A percentile compares a stretch with the other conserved stretches of the same genome.
These are phyloP conservation scores for Millerozyma miso DNA, from an alignment of 805 yeast genomes.

Conservation along the genomic window DNA sequence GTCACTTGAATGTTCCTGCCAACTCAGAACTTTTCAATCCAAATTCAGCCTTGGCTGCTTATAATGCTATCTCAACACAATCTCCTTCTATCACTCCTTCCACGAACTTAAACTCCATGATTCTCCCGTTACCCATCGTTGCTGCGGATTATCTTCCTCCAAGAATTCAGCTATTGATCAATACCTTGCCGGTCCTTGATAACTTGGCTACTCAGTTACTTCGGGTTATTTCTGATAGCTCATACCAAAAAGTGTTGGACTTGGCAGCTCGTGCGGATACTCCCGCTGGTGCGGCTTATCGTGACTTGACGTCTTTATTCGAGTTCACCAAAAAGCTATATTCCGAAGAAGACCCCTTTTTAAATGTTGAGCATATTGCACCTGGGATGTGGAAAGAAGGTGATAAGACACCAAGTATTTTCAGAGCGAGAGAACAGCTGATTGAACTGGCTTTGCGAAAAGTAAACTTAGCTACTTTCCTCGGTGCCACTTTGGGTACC, in stretches of 20 bases:
- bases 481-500: constrained; percentile 81
- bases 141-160: constrained; percentile 56
- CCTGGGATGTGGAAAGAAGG: constrained; percentile 69
- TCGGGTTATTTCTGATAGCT: constrained; percentile 65
- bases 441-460: constrained; percentile 68
- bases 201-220: constrained; percentile 78
- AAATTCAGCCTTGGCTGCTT: constrained; percentile 38
- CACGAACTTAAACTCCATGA: constrained; percentile 51
- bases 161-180: constrained; percentile 60
- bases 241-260: constrained; percentile 71
- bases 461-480: constrained; percentile 81
- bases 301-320: constrained; percentile 68
- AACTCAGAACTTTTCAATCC: constrained; percentile 39
- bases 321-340: constrained; percentile 73
- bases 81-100: constrained; percentile 31
- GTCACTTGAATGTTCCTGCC: constrained; percentile 25
- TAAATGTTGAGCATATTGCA: constrained; percentile 64
- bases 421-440: constrained; percentile 58
- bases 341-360: constrained; percentile 66
- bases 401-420: constrained; percentile 51
- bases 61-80: constrained; percentile 37
- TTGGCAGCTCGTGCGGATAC: constrained; percentile 63
- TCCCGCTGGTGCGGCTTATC: constrained; percentile 62
- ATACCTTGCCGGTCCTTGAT: constrained; percentile 73
- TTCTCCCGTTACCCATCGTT: constrained; percentile 54